These are phyloP conservation scores for Raffaelea albimanens DNA, from an alignment of 2,329 filamentous ascomycete species.

Conservation along the genomic window DNA sequence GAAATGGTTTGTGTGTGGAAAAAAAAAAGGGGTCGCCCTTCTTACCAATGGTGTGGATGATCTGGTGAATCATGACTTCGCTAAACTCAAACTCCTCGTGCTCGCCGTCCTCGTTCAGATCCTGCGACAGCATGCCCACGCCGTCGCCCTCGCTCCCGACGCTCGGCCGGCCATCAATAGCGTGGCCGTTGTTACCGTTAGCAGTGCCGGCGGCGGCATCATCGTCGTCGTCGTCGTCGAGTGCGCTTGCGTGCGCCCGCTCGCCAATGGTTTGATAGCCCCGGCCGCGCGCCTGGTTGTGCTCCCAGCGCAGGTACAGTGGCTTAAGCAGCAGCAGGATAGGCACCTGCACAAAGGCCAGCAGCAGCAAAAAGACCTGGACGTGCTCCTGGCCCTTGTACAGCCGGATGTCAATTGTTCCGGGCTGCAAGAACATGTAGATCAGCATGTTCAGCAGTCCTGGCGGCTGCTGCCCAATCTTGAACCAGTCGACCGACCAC, in stretches of 20 bases:
- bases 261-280: constrained; percentile 94
- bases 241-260: constrained; percentile 75
- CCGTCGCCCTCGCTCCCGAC: constrained; percentile 59
- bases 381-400: constrained; percentile 69
- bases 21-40: too few species aligned
- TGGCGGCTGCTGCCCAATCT: constrained; percentile 59
- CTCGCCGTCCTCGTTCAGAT: constrained; percentile 58
- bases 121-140: constrained; percentile 80
- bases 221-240: constrained; percentile 72
- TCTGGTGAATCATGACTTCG: constrained; percentile 97
- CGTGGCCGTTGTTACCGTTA: constrained; percentile 1
- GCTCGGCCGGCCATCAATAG: constrained; percentile 36
- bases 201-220: constrained; percentile 30
- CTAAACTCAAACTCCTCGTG: constrained; percentile 97
- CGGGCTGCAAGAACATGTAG: constrained; percentile 96
- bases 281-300: constrained; percentile 77
- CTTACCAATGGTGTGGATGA: constrained; percentile 96
- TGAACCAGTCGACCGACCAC: constrained; percentile 83
- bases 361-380: constrained; percentile 67
- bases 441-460: constrained; percentile 97
- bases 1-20: too few species aligned
- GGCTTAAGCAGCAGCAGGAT: constrained; percentile 91
- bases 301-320: constrained; percentile 86
- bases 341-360: constrained; percentile 82
- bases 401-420: constrained; percentile 60